These are phyloP conservation scores for Fraxinus quadrangulata DNA, from an alignment of 257 asterid genomes.

Conservation along the genomic window DNA sequence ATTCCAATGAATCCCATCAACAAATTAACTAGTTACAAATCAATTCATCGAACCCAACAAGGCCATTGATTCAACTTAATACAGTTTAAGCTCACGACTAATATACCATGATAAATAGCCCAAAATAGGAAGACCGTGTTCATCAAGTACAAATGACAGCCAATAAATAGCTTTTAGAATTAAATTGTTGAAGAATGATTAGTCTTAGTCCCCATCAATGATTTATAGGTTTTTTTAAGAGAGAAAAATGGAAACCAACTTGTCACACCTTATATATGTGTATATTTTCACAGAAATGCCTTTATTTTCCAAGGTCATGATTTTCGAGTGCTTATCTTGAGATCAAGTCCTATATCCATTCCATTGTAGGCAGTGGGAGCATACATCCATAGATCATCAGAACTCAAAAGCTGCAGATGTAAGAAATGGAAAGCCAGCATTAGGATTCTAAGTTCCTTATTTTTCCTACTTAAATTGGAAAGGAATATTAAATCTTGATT, in stretches of 20 bases:
- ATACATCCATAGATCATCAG: slow-evolving; percentile 69
- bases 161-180: too few species aligned
- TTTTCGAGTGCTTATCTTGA: slow-evolving; percentile 23
- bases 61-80: slow-evolving; percentile 1
- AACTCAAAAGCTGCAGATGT: slow-evolving; percentile 55
- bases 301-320: slow-evolving; percentile 22
- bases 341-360: slow-evolving; percentile 28
- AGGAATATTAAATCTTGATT: too few species aligned
- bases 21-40: neutral
- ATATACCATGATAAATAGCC: neutral
- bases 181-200: too few species aligned
- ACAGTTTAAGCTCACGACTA: slow-evolving; percentile 2
- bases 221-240: too few species aligned
- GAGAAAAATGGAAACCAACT: too few species aligned
- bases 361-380: slow-evolving; percentile 69
- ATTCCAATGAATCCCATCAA: neutral
- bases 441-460: neutral
- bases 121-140: too few species aligned
- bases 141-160: too few species aligned
- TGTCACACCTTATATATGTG: neutral
- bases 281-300: slow-evolving; percentile 33
- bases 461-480: neutral
- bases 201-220: too few species aligned
- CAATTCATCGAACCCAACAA: neutral
- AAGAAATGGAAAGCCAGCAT: neutral